Evolutionary conservation across 768 basidiomycete genomes (phyloP), one percentile per base, ranked within the genome.

Genomic region (Mycena chlorophos): DNA sequence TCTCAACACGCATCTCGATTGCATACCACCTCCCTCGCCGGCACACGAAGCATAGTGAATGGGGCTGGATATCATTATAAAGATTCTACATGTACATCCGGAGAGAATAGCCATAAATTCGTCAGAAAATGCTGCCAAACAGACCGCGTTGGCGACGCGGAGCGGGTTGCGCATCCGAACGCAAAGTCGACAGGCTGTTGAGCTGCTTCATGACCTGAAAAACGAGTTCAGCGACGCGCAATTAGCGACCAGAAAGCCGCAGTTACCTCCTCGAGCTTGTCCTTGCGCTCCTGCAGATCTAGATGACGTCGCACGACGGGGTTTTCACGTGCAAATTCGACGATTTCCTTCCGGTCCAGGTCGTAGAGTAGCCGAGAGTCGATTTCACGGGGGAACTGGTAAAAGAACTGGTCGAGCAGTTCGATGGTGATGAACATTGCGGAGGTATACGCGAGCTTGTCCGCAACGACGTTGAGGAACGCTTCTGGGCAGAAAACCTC

Each of bases 371-470:
- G 73, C 23, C 94, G 83, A 20, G 92, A 91, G 70, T 98, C 96
- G 55, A 99, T 98, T 73, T 98, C 96, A 28, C 96, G 86, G 58
- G 97, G 96, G 78, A 99, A 98, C 91, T 96, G 93, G 66, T 98
- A 97, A 78, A 98, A 98, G 80, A 98, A 99, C 63, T 98, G 95
- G 65, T 97, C 95, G 1, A 98, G 82, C 10, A 99, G 78, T 69
- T 99, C 97, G 56, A 99, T 97, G 74, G 94, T 97, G 79, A 99
- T 97, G 71, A 98, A 98, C 89, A 98, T 93, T 2, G 95, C 86
- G 2, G 94, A 92, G 0, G 96, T 98, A 67, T 94, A 88, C 1
- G 95, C 94, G 38, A 99, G 79, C 71, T 99, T 98, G 69, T 98
- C 92, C 2, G 97, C 94, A 20, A 99, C 94, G 23, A 96, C 93